phyloP scores from a whole-genome alignment of 106 monocot species.

The Triglochin maritima region DNA sequence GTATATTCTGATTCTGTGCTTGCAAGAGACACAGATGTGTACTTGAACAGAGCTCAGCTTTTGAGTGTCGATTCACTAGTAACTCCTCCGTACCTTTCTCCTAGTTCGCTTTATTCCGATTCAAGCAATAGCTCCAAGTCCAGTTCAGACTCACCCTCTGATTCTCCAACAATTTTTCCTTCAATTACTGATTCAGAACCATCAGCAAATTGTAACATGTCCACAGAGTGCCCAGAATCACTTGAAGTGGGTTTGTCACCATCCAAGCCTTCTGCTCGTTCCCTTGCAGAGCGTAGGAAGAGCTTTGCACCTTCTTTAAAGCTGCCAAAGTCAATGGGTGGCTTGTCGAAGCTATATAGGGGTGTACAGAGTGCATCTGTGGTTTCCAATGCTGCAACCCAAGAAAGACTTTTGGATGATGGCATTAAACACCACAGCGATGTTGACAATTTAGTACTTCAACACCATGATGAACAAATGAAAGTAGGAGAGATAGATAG shows the following conservation, averaged over 20 bases:
- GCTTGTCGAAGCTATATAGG: slow-evolving; percentile 14
- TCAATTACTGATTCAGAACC: slow-evolving; percentile 24
- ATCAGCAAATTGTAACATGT: slow-evolving; percentile 3
- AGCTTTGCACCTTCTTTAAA: slow-evolving; percentile 49
- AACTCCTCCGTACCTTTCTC: slow-evolving; percentile 51
- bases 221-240: slow-evolving; percentile 3
- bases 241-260: slow-evolving; percentile 14
- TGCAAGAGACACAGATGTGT: slow-evolving; percentile 22
- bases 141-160: slow-evolving; percentile 55
- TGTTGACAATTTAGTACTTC: slow-evolving; percentile 4
- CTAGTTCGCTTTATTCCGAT: slow-evolving; percentile 63
- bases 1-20: slow-evolving; percentile 54
- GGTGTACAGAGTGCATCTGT: slow-evolving; percentile 10
- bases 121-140: slow-evolving; percentile 55
- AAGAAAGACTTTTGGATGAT: slow-evolving; percentile 10
- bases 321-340: slow-evolving; percentile 35
- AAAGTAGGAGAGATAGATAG: slow-evolving; percentile 1
- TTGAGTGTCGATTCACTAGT: slow-evolving; percentile 31
- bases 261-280: slow-evolving; percentile 30
- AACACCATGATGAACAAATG: neutral
- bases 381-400: slow-evolving; percentile 2
- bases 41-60: slow-evolving; percentile 21
- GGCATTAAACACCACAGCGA: neutral
- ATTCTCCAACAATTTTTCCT: slow-evolving; percentile 47
- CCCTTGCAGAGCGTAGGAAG: slow-evolving; percentile 83